Evolutionary conservation across 179 eudicot species (phyloP).

Genomic region (Gypsophila paniculata): DNA sequence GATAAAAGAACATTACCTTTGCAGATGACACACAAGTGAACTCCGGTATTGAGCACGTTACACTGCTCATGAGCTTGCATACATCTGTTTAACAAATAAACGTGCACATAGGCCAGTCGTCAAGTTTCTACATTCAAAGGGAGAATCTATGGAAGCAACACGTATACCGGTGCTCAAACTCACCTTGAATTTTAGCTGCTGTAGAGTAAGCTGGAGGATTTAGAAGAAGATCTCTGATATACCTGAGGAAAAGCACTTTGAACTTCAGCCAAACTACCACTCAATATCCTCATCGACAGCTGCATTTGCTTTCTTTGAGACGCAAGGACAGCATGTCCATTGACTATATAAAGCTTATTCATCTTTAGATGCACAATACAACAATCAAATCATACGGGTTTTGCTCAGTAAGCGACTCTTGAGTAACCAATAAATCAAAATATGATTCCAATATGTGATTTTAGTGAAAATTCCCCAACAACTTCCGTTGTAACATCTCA

Average conservation of each 20-base stretch:
- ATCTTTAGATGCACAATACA: neutral
- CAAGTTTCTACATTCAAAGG: neutral
- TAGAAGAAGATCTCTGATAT: slow-evolving; percentile 87
- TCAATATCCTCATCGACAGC: neutral
- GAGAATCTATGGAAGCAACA: slow-evolving; percentile 2
- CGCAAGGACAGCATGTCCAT: slow-evolving; percentile 7
- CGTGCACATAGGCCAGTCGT: neutral
- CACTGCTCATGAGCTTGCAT: slow-evolving; percentile 67
- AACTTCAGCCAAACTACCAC: neutral
- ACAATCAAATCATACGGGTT: too few relatives aligned
- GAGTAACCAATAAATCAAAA: neutral
- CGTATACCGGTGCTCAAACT: slow-evolving; percentile 9
- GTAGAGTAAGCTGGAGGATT: slow-evolving; percentile 90
- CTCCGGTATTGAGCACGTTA: slow-evolving; percentile 85
- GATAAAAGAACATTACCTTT: slow-evolving; percentile 51
- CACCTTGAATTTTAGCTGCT: slow-evolving; percentile 82
- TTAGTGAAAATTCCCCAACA: too few relatives aligned
- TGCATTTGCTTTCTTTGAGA: slow-evolving; percentile 8
- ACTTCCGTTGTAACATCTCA: too few relatives aligned
- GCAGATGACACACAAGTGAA: slow-evolving; percentile 89
- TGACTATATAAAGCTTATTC: neutral
- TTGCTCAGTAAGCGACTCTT: neutral
- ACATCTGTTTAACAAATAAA: slow-evolving; percentile 48
- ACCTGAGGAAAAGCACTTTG: slow-evolving; percentile 44
- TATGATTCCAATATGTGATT: too few relatives aligned